These are phyloP conservation scores for Physcomitrellopsis africana DNA, from an alignment of 225 moss, liverwort and hornwort genomes.

Conservation along the genomic window DNA sequence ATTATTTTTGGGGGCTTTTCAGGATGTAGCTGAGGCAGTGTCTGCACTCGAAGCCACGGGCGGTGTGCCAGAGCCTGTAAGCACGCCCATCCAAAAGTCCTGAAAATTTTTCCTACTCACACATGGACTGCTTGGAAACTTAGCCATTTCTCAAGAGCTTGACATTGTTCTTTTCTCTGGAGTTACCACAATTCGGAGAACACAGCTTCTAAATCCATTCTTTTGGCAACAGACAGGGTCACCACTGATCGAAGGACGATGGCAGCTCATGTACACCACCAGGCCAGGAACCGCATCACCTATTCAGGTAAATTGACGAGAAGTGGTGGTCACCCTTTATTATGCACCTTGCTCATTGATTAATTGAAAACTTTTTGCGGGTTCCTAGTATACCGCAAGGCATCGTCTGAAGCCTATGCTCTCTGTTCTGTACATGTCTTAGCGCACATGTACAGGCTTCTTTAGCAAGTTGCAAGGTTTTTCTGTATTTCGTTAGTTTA, in stretches of 20 bases:
- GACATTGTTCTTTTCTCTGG: neutral
- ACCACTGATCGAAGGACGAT: slow-evolving; percentile 85
- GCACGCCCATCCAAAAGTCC: slow-evolving; percentile 22
- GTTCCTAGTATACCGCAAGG: too few species aligned
- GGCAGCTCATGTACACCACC: slow-evolving; percentile 98
- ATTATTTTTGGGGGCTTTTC: slow-evolving; percentile 20
- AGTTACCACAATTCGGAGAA: neutral
- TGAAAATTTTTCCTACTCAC: neutral
- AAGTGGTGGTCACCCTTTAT: neutral
- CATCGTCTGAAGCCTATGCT: too few species aligned
- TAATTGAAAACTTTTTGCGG: too few species aligned
- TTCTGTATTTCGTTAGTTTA: neutral
- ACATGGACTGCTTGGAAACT: neutral
- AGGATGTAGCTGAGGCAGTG: slow-evolving; percentile 83
- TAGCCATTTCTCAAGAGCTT: neutral
- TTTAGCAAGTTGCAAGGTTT: neutral
- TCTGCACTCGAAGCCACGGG: slow-evolving; percentile 63
- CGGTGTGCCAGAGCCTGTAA: slow-evolving; percentile 82
- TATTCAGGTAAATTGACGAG: slow-evolving; percentile 66
- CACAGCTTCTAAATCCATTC: neutral
- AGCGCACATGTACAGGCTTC: too few species aligned
- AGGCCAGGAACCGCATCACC: slow-evolving; percentile 93
- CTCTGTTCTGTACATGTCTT: too few species aligned
- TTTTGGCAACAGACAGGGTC: slow-evolving; percentile 70
- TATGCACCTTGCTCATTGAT: neutral